A percentile compares a stretch with the other conserved stretches of the same genome.
These are phyloP conservation scores for Euphorbia peplus DNA, from an alignment of 345 rosid species.

Conservation along the genomic window DNA sequence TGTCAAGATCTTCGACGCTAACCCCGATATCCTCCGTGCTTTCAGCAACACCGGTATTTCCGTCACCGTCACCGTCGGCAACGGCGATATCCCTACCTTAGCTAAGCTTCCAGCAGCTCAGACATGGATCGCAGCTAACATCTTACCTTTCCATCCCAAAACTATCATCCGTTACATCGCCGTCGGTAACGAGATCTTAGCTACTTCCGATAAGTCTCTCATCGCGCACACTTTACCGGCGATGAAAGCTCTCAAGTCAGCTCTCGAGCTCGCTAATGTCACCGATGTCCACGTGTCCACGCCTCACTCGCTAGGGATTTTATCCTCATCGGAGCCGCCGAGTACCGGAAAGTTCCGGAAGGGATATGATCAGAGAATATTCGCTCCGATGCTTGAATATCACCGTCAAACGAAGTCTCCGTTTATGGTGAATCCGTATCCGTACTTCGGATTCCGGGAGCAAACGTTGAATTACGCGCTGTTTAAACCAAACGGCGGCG, in stretches of 20 bases:
- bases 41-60: slow-evolving; percentile 63
- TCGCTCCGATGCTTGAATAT: slow-evolving; percentile 70
- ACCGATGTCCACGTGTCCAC: slow-evolving; percentile 55
- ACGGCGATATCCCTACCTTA: slow-evolving; percentile 60
- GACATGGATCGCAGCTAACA: slow-evolving; percentile 51
- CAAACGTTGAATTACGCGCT: slow-evolving; percentile 63
- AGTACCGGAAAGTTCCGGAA: slow-evolving; percentile 63
- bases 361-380: slow-evolving; percentile 54
- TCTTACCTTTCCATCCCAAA: slow-evolving; percentile 53
- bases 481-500: slow-evolving; percentile 50
- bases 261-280: slow-evolving; percentile 52
- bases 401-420: slow-evolving; percentile 69
- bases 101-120: slow-evolving; percentile 54
- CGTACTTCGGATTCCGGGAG: slow-evolving; percentile 64
- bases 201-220: slow-evolving; percentile 54
- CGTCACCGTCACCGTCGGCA: slow-evolving; percentile 65
- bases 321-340: slow-evolving; percentile 73
- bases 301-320: slow-evolving; percentile 66
- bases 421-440: slow-evolving; percentile 90
- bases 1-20: slow-evolving; percentile 73
- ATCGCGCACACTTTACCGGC: slow-evolving; percentile 62
- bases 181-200: slow-evolving; percentile 72
- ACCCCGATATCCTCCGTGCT: slow-evolving; percentile 64
- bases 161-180: slow-evolving; percentile 54
- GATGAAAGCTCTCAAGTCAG: slow-evolving; percentile 57